A percentile compares a stretch with the other conserved stretches of the same genome.
Evolutionary conservation across 768 basidiomycete genomes (phyloP).

Genomic region (Pulveroboletus sp.): DNA sequence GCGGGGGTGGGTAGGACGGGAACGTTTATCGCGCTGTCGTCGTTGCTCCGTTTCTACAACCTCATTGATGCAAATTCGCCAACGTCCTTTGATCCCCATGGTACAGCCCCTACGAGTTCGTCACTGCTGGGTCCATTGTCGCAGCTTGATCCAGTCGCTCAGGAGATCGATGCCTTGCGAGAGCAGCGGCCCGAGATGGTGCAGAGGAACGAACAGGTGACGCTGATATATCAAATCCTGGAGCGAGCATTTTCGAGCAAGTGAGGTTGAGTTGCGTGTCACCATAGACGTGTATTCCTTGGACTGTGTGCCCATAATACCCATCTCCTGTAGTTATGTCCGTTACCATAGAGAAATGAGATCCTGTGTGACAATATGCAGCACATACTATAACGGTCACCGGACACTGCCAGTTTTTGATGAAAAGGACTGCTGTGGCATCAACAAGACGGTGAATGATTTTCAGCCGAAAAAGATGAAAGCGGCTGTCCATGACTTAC

Average conservation of each 20-base stretch:
- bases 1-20: conserved; percentile 89
- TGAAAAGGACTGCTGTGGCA: too few relatives aligned
- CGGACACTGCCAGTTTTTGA: too few relatives aligned
- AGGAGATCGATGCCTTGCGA: conserved; percentile 74
- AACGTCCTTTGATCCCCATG: conserved; percentile 21
- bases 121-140: conserved; percentile 63
- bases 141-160: conserved; percentile 50
- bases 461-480: too few relatives aligned
- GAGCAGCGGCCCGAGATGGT: conserved; percentile 87
- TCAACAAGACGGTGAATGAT: too few relatives aligned
- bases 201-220: conserved; percentile 62
- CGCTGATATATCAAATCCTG: conserved; percentile 64
- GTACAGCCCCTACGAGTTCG: conserved; percentile 32
- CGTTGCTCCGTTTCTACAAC: conserved; percentile 63
- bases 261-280: conserved; percentile 5
- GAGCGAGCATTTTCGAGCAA: conserved; percentile 21
- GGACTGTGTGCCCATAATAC: neutral
- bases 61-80: conserved; percentile 36
- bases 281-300: too few relatives aligned
- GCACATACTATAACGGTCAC: too few relatives aligned
- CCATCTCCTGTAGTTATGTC: neutral
- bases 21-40: conserved; percentile 78
- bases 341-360: too few relatives aligned
- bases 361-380: too few relatives aligned
- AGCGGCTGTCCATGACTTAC: too few relatives aligned